A percentile compares a stretch with the other conserved stretches of the same genome.
These are phyloP conservation scores for Sapria himalayana DNA, from an alignment of 345 rosid genomes.

Conservation along the genomic window DNA sequence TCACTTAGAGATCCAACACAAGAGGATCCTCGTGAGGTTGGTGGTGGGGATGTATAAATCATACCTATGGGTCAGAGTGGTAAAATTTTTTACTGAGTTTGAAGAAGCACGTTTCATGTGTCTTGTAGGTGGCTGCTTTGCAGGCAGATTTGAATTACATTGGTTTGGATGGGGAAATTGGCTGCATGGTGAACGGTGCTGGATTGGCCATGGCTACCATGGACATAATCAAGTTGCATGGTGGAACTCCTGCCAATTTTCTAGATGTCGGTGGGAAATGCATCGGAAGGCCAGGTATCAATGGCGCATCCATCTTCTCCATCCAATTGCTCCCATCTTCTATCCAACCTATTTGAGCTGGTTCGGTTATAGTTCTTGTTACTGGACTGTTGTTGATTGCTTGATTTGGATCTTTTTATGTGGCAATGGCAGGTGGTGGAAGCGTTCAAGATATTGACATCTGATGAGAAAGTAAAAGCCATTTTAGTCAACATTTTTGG, in stretches of 20 bases:
- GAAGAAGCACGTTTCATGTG: too few species aligned
- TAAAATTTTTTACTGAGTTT: too few species aligned
- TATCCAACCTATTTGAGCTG: neutral
- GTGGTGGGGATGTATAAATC: too few species aligned
- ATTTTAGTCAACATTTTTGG: constrained; percentile 96
- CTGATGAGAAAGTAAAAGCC: constrained; percentile 96
- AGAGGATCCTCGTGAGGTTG: constrained; percentile 96
- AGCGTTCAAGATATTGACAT: constrained; percentile 92
- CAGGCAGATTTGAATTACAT: constrained; percentile 93
- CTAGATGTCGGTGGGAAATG: constrained; percentile 98
- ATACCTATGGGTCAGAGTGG: too few species aligned
- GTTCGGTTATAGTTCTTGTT: neutral
- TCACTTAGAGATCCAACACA: constrained; percentile 81
- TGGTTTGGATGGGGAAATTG: constrained; percentile 97
- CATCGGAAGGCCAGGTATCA: constrained; percentile 81
- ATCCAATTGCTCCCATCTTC: too few species aligned
- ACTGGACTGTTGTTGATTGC: too few species aligned
- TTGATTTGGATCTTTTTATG: too few species aligned
- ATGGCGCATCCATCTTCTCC: too few species aligned
- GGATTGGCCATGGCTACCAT: constrained; percentile 98
- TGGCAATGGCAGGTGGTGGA: constrained; percentile 77
- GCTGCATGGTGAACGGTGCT: constrained; percentile 99
- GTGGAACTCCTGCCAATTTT: constrained; percentile 98
- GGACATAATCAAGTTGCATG: constrained; percentile 96
- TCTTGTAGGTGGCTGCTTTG: constrained; percentile 96